phyloP scores from a whole-genome alignment of 345 rosid species.

The Eucalyptus erythrocorys region DNA sequence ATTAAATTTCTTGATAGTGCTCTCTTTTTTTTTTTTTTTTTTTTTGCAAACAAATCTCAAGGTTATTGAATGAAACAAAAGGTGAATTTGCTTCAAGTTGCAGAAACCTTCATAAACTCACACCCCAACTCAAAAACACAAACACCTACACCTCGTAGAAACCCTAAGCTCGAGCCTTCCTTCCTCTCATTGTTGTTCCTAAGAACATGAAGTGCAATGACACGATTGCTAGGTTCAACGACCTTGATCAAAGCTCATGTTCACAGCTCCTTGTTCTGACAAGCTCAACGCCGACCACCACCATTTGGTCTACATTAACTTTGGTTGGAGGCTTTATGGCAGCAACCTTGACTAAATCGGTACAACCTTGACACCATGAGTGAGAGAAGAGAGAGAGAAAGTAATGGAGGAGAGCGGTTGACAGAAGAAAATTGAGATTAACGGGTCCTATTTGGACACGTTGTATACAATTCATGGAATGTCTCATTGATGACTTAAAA shows the following conservation, averaged over 20 bases:
- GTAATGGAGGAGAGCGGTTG: too few species aligned
- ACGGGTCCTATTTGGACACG: too few species aligned
- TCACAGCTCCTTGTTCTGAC: conserved; percentile 57
- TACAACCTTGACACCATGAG: too few species aligned
- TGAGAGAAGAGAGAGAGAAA: too few species aligned
- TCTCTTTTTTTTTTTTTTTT: too few species aligned
- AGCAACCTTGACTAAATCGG: too few species aligned
- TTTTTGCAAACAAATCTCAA: not conserved
- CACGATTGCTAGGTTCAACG: conserved; percentile 67
- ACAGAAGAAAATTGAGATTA: too few species aligned
- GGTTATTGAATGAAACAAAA: not conserved
- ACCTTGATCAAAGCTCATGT: conserved; percentile 84
- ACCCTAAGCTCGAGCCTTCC: not conserved
- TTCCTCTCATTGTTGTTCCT: conserved; percentile 20
- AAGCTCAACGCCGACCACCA: conserved; percentile 69
- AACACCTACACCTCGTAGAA: not conserved
- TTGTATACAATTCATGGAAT: too few species aligned
- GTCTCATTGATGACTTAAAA: too few species aligned
- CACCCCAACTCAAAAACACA: not conserved
- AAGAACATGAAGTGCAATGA: conserved; percentile 78
- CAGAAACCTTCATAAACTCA: not conserved
- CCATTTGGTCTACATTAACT: too few species aligned
- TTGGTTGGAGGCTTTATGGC: too few species aligned
- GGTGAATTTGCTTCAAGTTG: not conserved
- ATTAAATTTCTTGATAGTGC: not conserved